Percentiles rank a stretch among this genome's conserved stretches.
Conservation (phyloP, 2,329 filamentous ascomycete genomes). For the Diplodia sapinea region DNA sequence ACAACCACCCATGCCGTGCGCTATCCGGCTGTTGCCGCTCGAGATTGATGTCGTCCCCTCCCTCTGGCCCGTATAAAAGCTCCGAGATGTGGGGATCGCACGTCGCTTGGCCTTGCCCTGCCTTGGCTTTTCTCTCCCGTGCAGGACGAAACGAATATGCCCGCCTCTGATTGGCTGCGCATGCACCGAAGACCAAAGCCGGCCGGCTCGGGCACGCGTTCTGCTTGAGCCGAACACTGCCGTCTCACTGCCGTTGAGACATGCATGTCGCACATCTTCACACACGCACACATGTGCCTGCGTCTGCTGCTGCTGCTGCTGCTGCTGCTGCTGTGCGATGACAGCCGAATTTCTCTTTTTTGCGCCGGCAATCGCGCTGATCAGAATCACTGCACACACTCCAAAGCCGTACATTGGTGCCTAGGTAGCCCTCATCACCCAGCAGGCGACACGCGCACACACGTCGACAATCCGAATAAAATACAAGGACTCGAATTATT, state of each 20-base stretch:
- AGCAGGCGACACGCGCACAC: not conserved
- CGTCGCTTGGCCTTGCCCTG: not conserved
- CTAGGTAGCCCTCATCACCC: not conserved
- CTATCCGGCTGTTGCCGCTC: not conserved
- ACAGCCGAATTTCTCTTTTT: not conserved
- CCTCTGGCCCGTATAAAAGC: constrained; percentile 17
- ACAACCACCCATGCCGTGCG: not conserved
- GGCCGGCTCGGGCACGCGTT: not conserved
- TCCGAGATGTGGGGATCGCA: constrained; percentile 15
- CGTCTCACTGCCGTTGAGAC: not conserved
- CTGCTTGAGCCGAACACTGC: constrained; percentile 9
- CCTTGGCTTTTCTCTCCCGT: not conserved
- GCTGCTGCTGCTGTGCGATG: not conserved
- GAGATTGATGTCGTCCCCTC: too few species aligned
- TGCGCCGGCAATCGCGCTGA: not conserved
- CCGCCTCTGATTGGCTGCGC: not conserved
- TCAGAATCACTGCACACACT: not conserved
- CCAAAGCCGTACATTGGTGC: not conserved
- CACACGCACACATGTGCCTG: not conserved
- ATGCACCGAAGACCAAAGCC: not conserved
- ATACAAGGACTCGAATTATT: not conserved
- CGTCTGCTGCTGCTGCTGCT: not conserved
- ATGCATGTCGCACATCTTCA: not conserved
- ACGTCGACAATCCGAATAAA: not conserved
- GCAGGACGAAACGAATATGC: not conserved